Evolutionary conservation across 2,329 filamentous ascomycete species (phyloP).

Genomic region (Penicillium sp.): DNA sequence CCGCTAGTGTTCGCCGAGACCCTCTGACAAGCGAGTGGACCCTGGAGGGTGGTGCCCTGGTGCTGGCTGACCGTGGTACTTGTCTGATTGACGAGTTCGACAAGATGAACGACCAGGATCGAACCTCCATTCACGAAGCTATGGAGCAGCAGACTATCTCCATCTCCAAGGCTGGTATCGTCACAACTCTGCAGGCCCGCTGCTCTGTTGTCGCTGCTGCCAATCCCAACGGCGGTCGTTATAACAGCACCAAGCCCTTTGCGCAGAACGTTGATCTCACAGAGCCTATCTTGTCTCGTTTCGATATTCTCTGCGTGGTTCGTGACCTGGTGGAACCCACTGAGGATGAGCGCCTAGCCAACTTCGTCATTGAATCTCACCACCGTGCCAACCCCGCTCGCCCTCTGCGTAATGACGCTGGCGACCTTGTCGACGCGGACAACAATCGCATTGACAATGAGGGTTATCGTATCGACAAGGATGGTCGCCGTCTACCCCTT

Average conservation of each 20-base stretch:
- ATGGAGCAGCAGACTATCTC: conserved; percentile 99
- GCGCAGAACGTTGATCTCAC: conserved; percentile 96
- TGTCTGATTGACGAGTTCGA: conserved; percentile 99
- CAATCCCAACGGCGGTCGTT: conserved; percentile 93
- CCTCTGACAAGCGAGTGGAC: conserved; percentile 98
- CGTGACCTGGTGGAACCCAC: conserved; percentile 90
- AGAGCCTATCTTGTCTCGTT: conserved; percentile 95
- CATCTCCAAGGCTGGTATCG: conserved; percentile 97
- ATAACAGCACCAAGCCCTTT: conserved; percentile 95
- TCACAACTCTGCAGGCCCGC: conserved; percentile 92
- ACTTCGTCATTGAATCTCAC: conserved; percentile 94
- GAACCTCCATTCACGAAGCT: conserved; percentile 97
- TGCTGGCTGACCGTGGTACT: conserved; percentile 91
- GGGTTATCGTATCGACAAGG: conserved; percentile 54
- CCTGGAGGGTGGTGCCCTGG: conserved; percentile 90
- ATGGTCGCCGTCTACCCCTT: conserved; percentile 40
- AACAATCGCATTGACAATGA: conserved; percentile 66
- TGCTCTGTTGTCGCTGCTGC: conserved; percentile 96
- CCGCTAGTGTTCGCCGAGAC: conserved; percentile 92
- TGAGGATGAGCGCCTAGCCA: conserved; percentile 90
- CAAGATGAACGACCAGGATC: conserved; percentile 99
- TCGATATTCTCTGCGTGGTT: conserved; percentile 95
- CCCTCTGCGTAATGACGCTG: conserved; percentile 53
- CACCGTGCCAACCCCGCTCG: conserved; percentile 79
- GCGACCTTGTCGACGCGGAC: conserved; percentile 49